A percentile compares a stretch with the other conserved stretches of the same genome.
These are phyloP conservation scores for Micractinium sp. DNA, from an alignment of 139 green algal genomes.

Conservation along the genomic window DNA sequence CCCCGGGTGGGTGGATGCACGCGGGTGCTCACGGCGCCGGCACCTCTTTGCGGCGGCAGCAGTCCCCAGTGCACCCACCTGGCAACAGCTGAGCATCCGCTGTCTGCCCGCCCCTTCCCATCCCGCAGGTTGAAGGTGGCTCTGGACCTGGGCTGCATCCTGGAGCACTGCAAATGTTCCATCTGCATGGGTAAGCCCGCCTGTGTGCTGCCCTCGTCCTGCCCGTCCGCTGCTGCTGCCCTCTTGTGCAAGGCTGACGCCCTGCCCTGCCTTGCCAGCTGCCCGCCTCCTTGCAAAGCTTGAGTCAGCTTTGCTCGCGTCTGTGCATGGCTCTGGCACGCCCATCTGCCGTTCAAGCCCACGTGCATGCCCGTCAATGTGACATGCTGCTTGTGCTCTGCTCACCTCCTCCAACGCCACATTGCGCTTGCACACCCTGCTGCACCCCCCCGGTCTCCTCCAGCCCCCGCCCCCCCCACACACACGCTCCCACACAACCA, in stretches of 20 bases:
- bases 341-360: no score
- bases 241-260: neutral
- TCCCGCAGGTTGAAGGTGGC: conserved; percentile 8
- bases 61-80: no score
- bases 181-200: conserved; percentile 38
- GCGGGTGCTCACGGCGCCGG: no score
- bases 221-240: neutral
- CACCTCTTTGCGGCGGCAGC: no score
- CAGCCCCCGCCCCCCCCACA: no score
- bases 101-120: neutral
- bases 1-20: no score
- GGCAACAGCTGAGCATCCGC: neutral
- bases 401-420: neutral
- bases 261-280: no score
- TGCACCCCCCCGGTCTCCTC: no score
- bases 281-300: neutral
- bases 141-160: neutral
- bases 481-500: no score
- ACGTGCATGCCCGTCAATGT: neutral
- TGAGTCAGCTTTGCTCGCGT: neutral
- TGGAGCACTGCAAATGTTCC: conserved; percentile 30
- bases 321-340: no score
- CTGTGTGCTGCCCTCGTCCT: neutral
- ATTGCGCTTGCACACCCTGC: neutral
- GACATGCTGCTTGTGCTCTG: neutral